phyloP scores from a whole-genome alignment of 495 filamentous ascomycete genomes.

The Penicillium flavigenum region DNA sequence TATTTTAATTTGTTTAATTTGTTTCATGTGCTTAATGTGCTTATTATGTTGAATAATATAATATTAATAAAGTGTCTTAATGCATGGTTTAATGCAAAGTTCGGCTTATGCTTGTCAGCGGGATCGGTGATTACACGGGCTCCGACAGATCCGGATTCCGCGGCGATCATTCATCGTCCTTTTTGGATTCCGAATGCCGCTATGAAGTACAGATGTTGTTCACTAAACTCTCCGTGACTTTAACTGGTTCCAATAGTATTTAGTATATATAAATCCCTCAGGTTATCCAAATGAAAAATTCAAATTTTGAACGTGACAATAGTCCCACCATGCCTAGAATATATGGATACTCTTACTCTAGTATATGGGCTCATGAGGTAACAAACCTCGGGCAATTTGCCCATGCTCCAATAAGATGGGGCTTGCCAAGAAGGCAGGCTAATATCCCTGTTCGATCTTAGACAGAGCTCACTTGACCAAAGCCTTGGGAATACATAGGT shows the following conservation, averaged over 20 bases:
- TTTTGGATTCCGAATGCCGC: too few species aligned
- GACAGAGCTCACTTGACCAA: too few species aligned
- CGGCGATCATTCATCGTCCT: constrained; percentile 2
- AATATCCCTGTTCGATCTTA: too few species aligned
- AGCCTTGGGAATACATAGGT: too few species aligned
- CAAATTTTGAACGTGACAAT: neutral
- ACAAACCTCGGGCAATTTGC: neutral
- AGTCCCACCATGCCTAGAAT: neutral
- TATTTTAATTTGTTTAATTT: too few species aligned
- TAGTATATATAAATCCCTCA: neutral
- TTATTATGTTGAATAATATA: too few species aligned
- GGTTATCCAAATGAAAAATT: neutral
- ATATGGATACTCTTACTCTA: too few species aligned
- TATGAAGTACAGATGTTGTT: neutral
- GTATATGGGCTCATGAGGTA: neutral
- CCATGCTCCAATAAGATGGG: neutral
- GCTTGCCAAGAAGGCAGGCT: constrained; percentile 8
- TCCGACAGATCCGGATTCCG: constrained; percentile 24
- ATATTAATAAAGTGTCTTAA: neutral
- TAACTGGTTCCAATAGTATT: neutral
- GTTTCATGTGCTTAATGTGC: neutral
- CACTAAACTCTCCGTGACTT: neutral
- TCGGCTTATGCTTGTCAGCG: constrained; percentile 6
- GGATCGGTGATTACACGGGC: constrained; percentile 17
- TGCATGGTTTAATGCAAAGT: neutral